These are phyloP conservation scores for Vitis amurensis DNA, from an alignment of 164 flowering plant species.

Conservation along the genomic window DNA sequence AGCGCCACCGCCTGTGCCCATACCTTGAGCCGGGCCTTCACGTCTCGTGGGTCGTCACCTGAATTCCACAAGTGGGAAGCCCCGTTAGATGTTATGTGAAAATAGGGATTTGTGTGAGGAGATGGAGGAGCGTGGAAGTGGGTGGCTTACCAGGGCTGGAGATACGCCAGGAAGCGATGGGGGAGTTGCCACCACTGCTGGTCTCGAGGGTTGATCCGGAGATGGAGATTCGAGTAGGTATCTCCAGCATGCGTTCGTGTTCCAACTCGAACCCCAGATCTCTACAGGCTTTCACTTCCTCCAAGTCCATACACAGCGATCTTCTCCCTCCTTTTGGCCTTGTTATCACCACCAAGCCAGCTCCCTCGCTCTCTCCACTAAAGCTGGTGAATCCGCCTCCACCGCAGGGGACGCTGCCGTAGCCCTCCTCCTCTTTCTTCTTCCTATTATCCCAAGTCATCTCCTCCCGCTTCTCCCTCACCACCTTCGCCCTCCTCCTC, in stretches of 20 bases:
- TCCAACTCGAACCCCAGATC: slow-evolving; percentile 75
- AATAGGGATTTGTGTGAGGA: neutral
- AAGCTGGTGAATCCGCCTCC: neutral
- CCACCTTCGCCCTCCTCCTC: slow-evolving; percentile 22
- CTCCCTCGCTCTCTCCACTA: slow-evolving; percentile 28
- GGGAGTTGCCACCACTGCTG: slow-evolving; percentile 62
- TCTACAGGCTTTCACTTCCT: slow-evolving; percentile 68
- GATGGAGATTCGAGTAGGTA: slow-evolving; percentile 31
- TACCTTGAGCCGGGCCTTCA: slow-evolving; percentile 71
- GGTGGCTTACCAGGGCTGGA: slow-evolving; percentile 59
- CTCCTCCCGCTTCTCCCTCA: slow-evolving; percentile 26
- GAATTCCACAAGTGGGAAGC: slow-evolving; percentile 1
- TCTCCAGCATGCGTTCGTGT: slow-evolving; percentile 44
- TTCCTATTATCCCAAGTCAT: slow-evolving; percentile 13
- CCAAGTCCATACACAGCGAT: slow-evolving; percentile 60
- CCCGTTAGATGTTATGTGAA: slow-evolving; percentile 6
- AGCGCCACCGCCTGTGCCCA: slow-evolving; percentile 89
- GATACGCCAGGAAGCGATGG: slow-evolving; percentile 63
- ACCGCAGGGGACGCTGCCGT: neutral
- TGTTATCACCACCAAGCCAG: slow-evolving; percentile 44
- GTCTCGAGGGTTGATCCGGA: slow-evolving; percentile 42
- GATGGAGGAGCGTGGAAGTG: too few relatives aligned
- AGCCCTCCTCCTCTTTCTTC: neutral
- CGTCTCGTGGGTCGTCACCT: slow-evolving; percentile 77
- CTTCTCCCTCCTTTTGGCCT: slow-evolving; percentile 60